Conservation (phyloP, 1,139 yeast genomes). For the Citeromyces hawaiiensis region DNA sequence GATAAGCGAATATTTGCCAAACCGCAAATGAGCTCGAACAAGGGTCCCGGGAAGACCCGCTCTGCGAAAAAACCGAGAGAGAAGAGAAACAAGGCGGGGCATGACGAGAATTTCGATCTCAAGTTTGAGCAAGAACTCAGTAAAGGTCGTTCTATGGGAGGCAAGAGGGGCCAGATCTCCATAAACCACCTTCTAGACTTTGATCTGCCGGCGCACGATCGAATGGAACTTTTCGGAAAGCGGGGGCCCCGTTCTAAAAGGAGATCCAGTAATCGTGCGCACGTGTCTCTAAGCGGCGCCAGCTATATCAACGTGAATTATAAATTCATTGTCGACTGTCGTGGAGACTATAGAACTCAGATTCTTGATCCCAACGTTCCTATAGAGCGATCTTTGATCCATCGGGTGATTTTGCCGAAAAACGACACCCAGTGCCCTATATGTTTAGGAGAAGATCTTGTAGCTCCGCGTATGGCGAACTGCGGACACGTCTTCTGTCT, state of each 20-base stretch:
- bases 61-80: background rate
- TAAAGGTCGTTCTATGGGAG: background rate
- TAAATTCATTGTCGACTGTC: conserved; percentile 62
- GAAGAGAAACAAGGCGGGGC: background rate
- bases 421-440: conserved; percentile 79
- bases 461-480: conserved; percentile 88
- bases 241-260: conserved; percentile 3
- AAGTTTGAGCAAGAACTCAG: background rate
- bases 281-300: conserved; percentile 46
- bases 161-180: conserved; percentile 18
- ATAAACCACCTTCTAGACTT: conserved; percentile 55
- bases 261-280: conserved; percentile 6
- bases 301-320: conserved; percentile 76
- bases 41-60: background rate
- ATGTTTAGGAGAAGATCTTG: conserved; percentile 70
- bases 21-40: background rate
- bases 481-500: conserved; percentile 92
- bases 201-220: conserved; percentile 33
- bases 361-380: conserved; percentile 64
- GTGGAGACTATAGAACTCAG: conserved; percentile 42
- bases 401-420: conserved; percentile 61
- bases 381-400: conserved; percentile 44
- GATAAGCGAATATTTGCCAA: background rate
- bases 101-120: background rate
- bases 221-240: conserved; percentile 7